Percentiles rank a stretch among this genome's conserved stretches.
These are phyloP conservation scores for Alloteropsis semialata DNA, from an alignment of 176 grass and related monocot species.

Conservation along the genomic window DNA sequence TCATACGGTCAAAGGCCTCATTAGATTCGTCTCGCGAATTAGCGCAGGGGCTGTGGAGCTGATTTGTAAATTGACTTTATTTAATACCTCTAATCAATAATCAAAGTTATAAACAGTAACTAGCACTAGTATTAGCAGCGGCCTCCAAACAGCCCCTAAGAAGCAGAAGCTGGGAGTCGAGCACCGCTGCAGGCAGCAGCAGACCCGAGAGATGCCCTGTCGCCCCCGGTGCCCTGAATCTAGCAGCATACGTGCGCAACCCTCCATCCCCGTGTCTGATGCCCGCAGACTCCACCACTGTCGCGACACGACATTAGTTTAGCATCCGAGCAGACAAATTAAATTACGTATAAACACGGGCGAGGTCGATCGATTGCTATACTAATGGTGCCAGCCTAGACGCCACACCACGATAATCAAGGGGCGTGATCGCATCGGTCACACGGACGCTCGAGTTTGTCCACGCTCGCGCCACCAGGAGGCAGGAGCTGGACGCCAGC, in stretches of 20 bases:
- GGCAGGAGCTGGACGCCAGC: neutral
- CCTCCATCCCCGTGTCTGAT: neutral
- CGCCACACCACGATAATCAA: neutral
- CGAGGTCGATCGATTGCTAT: too few relatives aligned
- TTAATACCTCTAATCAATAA: too few relatives aligned
- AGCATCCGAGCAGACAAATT: neutral
- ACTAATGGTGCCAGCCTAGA: neutral
- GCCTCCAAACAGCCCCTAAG: too few relatives aligned
- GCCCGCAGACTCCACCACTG: neutral
- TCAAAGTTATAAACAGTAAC: too few relatives aligned
- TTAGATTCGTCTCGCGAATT: too few relatives aligned
- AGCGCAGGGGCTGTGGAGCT: too few relatives aligned
- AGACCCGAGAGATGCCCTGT: conserved; percentile 54
- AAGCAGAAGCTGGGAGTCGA: too few relatives aligned
- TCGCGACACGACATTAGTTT: neutral
- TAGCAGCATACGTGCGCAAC: neutral
- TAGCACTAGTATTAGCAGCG: too few relatives aligned
- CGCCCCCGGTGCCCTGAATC: conserved; percentile 19
- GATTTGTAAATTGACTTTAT: too few relatives aligned
- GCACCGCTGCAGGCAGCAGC: neutral
- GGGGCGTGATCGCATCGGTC: neutral
- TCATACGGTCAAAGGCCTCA: too few relatives aligned
- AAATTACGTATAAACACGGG: neutral
- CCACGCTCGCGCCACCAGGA: neutral
- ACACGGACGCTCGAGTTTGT: neutral